Base-by-base conservation (phyloP, 2,329 filamentous ascomycete species). In the Dryadomyces sulphureus region DNA sequence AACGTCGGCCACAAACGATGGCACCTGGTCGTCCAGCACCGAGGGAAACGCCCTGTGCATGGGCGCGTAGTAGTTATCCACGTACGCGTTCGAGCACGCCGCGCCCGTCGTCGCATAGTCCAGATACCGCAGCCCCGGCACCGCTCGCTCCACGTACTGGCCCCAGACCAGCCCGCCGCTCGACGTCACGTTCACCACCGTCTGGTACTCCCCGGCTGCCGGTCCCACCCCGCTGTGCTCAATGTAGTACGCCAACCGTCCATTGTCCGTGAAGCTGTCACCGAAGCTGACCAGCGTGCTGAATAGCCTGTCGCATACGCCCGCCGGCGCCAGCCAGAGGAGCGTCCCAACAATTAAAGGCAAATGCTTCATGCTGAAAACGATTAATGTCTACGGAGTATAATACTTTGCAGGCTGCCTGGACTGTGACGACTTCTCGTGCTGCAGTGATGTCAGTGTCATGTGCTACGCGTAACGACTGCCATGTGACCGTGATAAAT, bases 191-290 rank as follows among this genome's bases (percentile, higher is more conserved):
- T 71, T 72, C 49, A 62, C 67, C 52, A 59, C 54, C 3, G 65
- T 62, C 36, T 71, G 65, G 19, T 66, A 56, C 14, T 59, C 54
- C 8, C 81, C 83, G 1, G 76, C 62, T 0, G 83, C 81, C 1
- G 84, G 83, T 1, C 75, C 66, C 6, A 65, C 62, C 38, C 75
- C 76, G 53, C 76, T 66, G 52, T 81, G 65, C 30, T 55, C 61
- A 48, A 65, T 62, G 56, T 88, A 81, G 57, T 84, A 87, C 9
- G 57, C 56, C 9, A 84, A 58, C 9, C 84, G 73, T 12, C 72
- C 75, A 54, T 87, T 80, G 56, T 89, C 84, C 1, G 81, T 85
- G 56, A 82, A 88, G 60, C 80, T 85, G 59, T 87, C 81, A 12
- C 83, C 82, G 56, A 88, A 87, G 0, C 77, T 70, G 35, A 86